Evolutionary conservation across 495 filamentous ascomycete species (phyloP), one percentile per base, ranked within the genome.

Genomic region (Immersiella caudata): DNA sequence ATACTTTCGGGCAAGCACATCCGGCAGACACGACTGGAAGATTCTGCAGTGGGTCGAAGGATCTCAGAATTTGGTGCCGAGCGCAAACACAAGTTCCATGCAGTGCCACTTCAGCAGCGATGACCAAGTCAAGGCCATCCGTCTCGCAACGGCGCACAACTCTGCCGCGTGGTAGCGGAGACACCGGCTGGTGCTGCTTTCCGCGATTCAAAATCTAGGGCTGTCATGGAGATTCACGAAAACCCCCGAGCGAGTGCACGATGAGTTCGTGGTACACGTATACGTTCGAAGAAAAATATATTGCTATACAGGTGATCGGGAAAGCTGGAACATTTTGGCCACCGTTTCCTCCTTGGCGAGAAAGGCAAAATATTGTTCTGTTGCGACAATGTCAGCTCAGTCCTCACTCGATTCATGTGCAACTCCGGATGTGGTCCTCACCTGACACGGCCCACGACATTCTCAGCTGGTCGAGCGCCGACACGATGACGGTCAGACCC

Each of bases 341-440:
- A 62, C 33, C 18, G 60, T 62, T 33, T 62, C 60, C 33, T 62
- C 60, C 33, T 25, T 49, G 18, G 35, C 60, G 20, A 62, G 36
- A 21, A 62, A 50, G 20, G 2, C 21, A 1, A 22, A 49, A 26
- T 50, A 62, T n/a, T 59, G 52, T 26, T 55, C 56, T 27, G 26
- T 26, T 29, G 25, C 6, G 26, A 1, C 26, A n/a, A 22, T 8
- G 56, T 59, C 18, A 29, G 24, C 21, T 3, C 16, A 22, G 21
- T 52, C 5, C 21, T 26, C 24, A 1, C 25, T 20, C n/a, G 24
- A 59, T 8, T 33, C 22, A 33, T 18, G 27, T 46, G 16, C 40
- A 46, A 46, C 40, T 46, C 40, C 40, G 40, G 40, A 46, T 46
- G 40, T 12, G 16, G 40, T 46, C 9, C 33, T 46, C 21, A 46